Evolutionary conservation across 768 basidiomycete genomes (phyloP).

Genomic region (Imleria badia): DNA sequence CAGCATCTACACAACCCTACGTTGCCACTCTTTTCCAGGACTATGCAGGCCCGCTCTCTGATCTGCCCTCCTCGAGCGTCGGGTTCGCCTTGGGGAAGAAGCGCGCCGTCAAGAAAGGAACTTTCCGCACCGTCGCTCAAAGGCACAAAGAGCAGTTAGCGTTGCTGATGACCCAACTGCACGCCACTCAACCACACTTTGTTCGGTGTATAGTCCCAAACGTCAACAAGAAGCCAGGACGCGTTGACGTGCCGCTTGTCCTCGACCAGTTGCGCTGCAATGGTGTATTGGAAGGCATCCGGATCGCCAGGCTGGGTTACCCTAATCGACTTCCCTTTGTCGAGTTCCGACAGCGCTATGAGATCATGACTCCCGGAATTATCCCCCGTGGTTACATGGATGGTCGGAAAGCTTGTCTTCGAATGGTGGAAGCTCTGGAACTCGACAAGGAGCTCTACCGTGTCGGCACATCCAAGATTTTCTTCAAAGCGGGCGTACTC

Average conservation of each 20-base stretch:
- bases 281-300: slow-evolving; percentile 98
- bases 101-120: slow-evolving; percentile 86
- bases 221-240: slow-evolving; percentile 82
- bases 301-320: slow-evolving; percentile 95
- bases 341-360: slow-evolving; percentile 96
- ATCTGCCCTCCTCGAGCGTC: slow-evolving; percentile 34
- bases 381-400: slow-evolving; percentile 98
- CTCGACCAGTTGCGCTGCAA: slow-evolving; percentile 97
- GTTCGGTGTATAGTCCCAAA: slow-evolving; percentile 99
- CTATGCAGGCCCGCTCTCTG: slow-evolving; percentile 50
- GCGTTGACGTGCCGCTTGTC: slow-evolving; percentile 91
- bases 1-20: slow-evolving; percentile 78
- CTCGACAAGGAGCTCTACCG: slow-evolving; percentile 83
- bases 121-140: slow-evolving; percentile 94
- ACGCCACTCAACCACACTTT: slow-evolving; percentile 96
- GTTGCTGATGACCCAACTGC: slow-evolving; percentile 87
- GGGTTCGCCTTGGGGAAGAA: slow-evolving; percentile 54
- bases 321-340: slow-evolving; percentile 96
- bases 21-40: slow-evolving; percentile 85
- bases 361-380: slow-evolving; percentile 90
- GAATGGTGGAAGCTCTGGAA: slow-evolving; percentile 88
- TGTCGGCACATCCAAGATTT: slow-evolving; percentile 96
- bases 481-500: slow-evolving; percentile 97
- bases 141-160: slow-evolving; percentile 94
- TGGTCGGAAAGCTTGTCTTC: slow-evolving; percentile 87